Evolutionary conservation across 805 yeast genomes (phyloP).

Genomic region (Barnettozyma wickerhamii): DNA sequence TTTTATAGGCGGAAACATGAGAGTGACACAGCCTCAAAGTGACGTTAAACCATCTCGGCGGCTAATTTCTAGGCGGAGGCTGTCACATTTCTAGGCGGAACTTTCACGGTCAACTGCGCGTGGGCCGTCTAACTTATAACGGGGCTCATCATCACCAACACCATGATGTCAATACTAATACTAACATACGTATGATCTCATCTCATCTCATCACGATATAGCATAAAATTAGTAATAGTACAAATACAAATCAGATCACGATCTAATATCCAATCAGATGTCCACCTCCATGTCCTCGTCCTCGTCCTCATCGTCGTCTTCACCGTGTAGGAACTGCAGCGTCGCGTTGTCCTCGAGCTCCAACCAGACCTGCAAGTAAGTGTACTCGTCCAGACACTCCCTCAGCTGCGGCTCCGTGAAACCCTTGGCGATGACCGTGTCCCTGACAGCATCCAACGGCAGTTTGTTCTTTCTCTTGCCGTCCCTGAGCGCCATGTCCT

Average conservation of each 20-base stretch:
- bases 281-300: slow-evolving; percentile 7
- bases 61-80: background rate
- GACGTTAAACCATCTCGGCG: too few species aligned
- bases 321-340: slow-evolving; percentile 46
- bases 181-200: too few species aligned
- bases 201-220: background rate
- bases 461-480: slow-evolving; percentile 30
- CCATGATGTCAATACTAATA: too few species aligned
- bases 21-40: too few species aligned
- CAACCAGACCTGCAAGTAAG: slow-evolving; percentile 71
- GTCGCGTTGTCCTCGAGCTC: slow-evolving; percentile 56
- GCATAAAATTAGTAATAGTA: background rate
- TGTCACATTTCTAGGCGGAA: too few species aligned
- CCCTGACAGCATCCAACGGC: slow-evolving; percentile 47
- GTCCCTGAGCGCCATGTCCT: slow-evolving; percentile 45
- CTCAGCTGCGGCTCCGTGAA: slow-evolving; percentile 75
- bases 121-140: too few species aligned
- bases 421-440: slow-evolving; percentile 72
- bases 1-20: background rate
- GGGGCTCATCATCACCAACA: too few species aligned
- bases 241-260: background rate
- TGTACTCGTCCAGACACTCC: slow-evolving; percentile 73
- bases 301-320: slow-evolving; percentile 13
- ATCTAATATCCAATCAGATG: background rate
- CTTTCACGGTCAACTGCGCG: too few species aligned